phyloP scores from a whole-genome alignment of 202 grass and related monocot species.

The Carex arenaria region DNA sequence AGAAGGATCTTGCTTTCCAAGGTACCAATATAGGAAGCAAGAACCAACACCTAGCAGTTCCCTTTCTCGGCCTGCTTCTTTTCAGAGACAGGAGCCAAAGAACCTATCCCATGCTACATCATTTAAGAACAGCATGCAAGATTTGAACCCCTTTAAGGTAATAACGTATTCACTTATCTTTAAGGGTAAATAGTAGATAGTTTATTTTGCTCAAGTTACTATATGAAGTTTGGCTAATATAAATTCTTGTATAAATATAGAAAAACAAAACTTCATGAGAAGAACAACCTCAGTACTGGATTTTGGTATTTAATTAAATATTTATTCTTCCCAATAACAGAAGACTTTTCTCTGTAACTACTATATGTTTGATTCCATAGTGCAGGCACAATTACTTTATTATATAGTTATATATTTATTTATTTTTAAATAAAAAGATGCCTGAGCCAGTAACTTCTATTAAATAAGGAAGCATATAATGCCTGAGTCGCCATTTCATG shows the following conservation, averaged over 20 bases:
- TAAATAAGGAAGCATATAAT: background rate
- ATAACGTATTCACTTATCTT: constrained; percentile 4
- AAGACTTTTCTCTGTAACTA: too few species aligned
- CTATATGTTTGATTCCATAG: too few species aligned
- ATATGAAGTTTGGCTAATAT: background rate
- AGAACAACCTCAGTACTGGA: background rate
- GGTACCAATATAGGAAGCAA: constrained; percentile 62
- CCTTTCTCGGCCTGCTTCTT: constrained; percentile 55
- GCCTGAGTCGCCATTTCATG: background rate
- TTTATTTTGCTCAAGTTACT: background rate
- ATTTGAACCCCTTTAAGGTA: constrained; percentile 93
- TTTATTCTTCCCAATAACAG: too few species aligned
- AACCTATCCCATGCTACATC: constrained; percentile 61
- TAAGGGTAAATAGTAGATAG: background rate
- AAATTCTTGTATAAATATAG: background rate
- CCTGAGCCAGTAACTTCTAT: background rate
- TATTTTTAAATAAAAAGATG: background rate
- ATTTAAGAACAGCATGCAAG: constrained; percentile 72
- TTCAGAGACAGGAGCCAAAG: constrained; percentile 51
- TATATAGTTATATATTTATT: background rate
- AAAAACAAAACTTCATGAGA: background rate
- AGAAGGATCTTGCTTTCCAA: constrained; percentile 93
- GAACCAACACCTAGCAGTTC: constrained; percentile 18
- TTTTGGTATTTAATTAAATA: too few species aligned
- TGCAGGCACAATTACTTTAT: background rate